phyloP scores from a whole-genome alignment of 306 rosid species.

The Pueraria montana region DNA sequence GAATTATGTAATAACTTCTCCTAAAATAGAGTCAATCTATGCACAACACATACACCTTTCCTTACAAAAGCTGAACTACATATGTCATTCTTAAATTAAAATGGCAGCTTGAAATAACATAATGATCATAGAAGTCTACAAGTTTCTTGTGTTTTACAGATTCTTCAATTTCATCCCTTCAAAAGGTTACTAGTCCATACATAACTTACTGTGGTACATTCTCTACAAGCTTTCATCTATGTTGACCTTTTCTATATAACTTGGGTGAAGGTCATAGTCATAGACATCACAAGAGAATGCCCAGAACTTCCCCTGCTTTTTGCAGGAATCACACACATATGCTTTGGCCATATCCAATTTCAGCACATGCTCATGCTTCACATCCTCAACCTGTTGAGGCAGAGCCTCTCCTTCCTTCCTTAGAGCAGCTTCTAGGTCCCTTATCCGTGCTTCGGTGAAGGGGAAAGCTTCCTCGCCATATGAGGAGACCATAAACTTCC shows the following conservation, averaged over 20 bases:
- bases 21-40: no score
- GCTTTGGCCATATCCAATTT: constrained; percentile 89
- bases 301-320: constrained; percentile 83
- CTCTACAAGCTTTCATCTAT: no score
- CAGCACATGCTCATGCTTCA: constrained; percentile 83
- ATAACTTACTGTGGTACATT: no score
- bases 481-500: constrained; percentile 65
- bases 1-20: no score
- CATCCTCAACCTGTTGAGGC: constrained; percentile 75
- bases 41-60: neutral
- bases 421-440: constrained; percentile 73
- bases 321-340: constrained; percentile 83
- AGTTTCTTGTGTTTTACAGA: neutral
- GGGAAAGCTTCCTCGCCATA: constrained; percentile 91
- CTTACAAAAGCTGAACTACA: neutral
- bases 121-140: neutral
- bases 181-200: neutral
- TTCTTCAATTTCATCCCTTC: neutral
- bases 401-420: constrained; percentile 81
- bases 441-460: constrained; percentile 69
- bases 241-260: constrained; percentile 64
- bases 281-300: constrained; percentile 82
- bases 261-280: constrained; percentile 91
- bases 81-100: neutral
- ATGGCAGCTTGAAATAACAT: constrained; percentile 4